Base-by-base conservation (phyloP, 129 eudicot genomes). In the Ambrosia artemisiifolia region DNA sequence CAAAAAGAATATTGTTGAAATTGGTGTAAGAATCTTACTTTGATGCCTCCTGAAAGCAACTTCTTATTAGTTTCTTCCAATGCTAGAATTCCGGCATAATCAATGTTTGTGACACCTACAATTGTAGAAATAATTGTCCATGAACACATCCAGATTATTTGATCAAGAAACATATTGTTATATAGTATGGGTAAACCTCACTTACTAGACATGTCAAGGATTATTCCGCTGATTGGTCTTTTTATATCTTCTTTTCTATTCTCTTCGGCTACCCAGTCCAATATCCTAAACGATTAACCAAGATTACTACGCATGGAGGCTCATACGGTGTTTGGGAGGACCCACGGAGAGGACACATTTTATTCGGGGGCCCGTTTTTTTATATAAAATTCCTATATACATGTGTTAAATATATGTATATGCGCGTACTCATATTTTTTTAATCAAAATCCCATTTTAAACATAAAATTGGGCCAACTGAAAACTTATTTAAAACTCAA, bases 181-280 rank as follows among this genome's bases (percentile, higher is more conserved):
- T 43, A 48, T 34, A 42, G 17, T 36, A 50, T 5, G 5, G 11
- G 30, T 28, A 14, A 51, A 40, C 34, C 30, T 70, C 13, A 80
- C 88, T 84, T 82, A 87, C 94, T 79, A 40, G 94, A 80, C 89
- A 85, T 85, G 82, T 87, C 94, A 4, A 87, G 77, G 48, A 87
- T 78, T 46, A 75, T 78, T 75, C 81, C 88, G 60, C 46, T 75
- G 70, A 80, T 46, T 10, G 78, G 73, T 71, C 73, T 64, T 78
- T 64, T 78, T 30, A 67, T 53, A 42, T 35, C 72, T 36, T 75
- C 42, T 77, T 83, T 77, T 71, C 46, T 61, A 6, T 78, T 78
- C 75, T 77, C 75, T 56, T 82, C 83, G 5, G 70, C 60, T 63
- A 79, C 84, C 74, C 81, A 69, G 34, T 80, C 77, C 19, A 85